Evolutionary conservation across 2,329 filamentous ascomycete species (phyloP).

Genomic region (Neonectria coccinea): DNA sequence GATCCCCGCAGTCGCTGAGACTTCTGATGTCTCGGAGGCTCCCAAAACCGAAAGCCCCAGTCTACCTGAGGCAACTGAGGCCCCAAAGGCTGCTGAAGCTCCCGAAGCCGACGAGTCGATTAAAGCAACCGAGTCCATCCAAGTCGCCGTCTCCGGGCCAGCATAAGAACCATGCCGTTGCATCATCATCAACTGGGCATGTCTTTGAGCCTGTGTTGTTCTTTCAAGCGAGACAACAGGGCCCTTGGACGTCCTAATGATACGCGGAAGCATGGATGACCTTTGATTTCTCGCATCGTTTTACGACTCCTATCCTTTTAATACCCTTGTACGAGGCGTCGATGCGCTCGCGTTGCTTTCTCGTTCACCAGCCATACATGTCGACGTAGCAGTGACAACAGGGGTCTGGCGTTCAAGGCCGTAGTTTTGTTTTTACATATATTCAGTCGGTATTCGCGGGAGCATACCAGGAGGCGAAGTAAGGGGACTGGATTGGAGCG

Average conservation of each 20-base stretch:
- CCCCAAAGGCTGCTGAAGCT: constrained; percentile 23
- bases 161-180: constrained; percentile 32
- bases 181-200: constrained; percentile 11
- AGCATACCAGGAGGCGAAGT: constrained; percentile 36
- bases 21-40: not conserved
- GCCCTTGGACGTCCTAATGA: constrained; percentile 5
- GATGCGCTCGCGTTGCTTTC: constrained; percentile 40
- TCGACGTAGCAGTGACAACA: constrained; percentile 38
- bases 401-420: constrained; percentile 41
- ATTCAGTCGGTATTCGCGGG: constrained; percentile 25
- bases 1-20: not conserved
- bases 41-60: not conserved
- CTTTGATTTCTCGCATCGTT: constrained; percentile 33
- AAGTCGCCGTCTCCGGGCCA: constrained; percentile 24
- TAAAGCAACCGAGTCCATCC: constrained; percentile 20
- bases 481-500: constrained; percentile 27
- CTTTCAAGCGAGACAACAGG: not conserved
- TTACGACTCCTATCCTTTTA: constrained; percentile 46
- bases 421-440: constrained; percentile 25
- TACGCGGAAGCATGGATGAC: constrained; percentile 26
- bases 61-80: constrained; percentile 24
- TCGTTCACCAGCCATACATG: constrained; percentile 36
- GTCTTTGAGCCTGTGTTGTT: not conserved
- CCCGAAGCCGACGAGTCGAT: constrained; percentile 19
- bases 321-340: constrained; percentile 45